Evolutionary conservation across 768 basidiomycete genomes (phyloP), one percentile per base, ranked within the genome.

Genomic region (Exidia glandulosa): DNA sequence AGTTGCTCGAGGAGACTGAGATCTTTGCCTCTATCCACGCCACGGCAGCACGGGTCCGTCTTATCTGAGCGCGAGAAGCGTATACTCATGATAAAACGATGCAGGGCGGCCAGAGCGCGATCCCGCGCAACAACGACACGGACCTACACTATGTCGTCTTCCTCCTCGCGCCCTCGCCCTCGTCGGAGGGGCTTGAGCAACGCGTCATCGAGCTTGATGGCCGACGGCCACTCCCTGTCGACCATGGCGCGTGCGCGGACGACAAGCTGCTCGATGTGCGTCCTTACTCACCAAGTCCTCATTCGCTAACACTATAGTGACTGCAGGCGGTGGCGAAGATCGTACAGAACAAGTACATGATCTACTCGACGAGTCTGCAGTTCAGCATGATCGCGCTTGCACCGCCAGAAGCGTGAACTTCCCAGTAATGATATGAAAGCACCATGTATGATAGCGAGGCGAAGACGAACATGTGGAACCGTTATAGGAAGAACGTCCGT

Each of bases 61-160:
- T 36, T 7, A 7, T 16, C 34, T 7, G 34, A 7, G 68, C 80
- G 0, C 91, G 90, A 7, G 91, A 95, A 72, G 82, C 82, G 3
- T 60, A 66, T 16, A 45, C 41, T 45, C 19, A 45, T 23, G 10
- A 6, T 23, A 23, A 10, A 14, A 19, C 1, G 16, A 19, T n/a
- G n/a, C 1, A 45, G 41, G 45, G 47, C 16, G 61, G 61, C 29
- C 61, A 59, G 4, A 41, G 34, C 23, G 73, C 76, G 1, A 77
- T 85, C 0, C 85, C 88, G 2, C 71, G 74, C 1, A 77, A 88
- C 64, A 75, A 85, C 9, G 76, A 90, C 37, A 88, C 87, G 0
- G 79, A 89, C 65, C 75, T 91, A 7, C 94, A 96, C 72, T 97
- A 94, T 64, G 89, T 88, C 1, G 85, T 86, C 66, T 97, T 96